A percentile compares a stretch with the other conserved stretches of the same genome.
Evolutionary conservation across 2,329 filamentous ascomycete genomes (phyloP).

Genomic region (Cercospora zeae-maydis): DNA sequence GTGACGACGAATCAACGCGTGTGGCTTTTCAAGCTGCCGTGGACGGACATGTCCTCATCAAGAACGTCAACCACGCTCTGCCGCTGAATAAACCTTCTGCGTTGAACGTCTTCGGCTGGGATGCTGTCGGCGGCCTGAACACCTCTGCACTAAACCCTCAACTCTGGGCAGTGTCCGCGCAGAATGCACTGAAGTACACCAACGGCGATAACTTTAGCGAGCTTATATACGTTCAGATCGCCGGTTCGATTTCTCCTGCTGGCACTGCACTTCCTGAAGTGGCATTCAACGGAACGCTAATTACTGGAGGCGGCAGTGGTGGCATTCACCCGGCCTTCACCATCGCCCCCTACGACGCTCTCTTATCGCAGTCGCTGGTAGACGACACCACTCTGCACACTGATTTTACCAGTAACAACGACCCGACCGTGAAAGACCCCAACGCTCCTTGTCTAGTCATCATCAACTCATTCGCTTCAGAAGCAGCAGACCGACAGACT

Average conservation of each 20-base stretch:
- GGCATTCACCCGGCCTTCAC: slow-evolving; percentile 26
- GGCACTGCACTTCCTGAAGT: slow-evolving; percentile 18
- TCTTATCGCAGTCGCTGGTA: slow-evolving; percentile 26
- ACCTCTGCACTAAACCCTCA: slow-evolving; percentile 11
- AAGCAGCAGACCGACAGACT: slow-evolving; percentile 30
- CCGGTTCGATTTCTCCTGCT: slow-evolving; percentile 8
- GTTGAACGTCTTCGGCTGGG: slow-evolving; percentile 47
- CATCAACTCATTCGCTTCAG: slow-evolving; percentile 32
- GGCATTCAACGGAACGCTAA: slow-evolving; percentile 32
- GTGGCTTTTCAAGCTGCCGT: slow-evolving; percentile 54
- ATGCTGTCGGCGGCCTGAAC: slow-evolving; percentile 25
- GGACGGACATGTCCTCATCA: slow-evolving; percentile 61
- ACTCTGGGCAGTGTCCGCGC: slow-evolving; percentile 14
- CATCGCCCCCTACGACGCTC: slow-evolving; percentile 30
- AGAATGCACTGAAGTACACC: slow-evolving; percentile 21
- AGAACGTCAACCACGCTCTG: slow-evolving; percentile 55
- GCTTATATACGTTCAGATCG: slow-evolving; percentile 14
- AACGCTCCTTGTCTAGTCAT: slow-evolving; percentile 33
- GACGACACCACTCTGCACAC: slow-evolving; percentile 28
- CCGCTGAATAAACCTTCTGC: slow-evolving; percentile 50
- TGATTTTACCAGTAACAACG: slow-evolving; percentile 26
- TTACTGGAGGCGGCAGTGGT: slow-evolving; percentile 33
- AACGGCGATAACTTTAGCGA: slow-evolving; percentile 15
- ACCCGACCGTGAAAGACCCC: slow-evolving; percentile 25
- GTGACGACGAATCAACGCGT: slow-evolving; percentile 48